Percentiles rank a stretch among this genome's conserved stretches.
Conservation (phyloP, 345 rosid species). For the Syzygium oleosum region DNA sequence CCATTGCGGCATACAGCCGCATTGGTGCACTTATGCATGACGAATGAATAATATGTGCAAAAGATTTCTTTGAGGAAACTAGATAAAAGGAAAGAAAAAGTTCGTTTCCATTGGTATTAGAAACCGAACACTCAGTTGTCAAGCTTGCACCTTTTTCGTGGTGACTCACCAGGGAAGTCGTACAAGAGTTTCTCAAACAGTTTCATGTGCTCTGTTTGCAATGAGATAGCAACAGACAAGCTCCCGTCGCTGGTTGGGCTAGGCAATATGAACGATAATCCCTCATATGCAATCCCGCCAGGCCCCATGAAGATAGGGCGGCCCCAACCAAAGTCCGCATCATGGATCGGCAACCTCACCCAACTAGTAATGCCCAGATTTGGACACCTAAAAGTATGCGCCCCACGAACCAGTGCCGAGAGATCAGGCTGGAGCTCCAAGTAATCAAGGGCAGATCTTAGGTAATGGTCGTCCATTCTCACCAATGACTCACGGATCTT, state of each 20-base stretch:
- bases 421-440: slow-evolving; percentile 87
- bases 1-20: not conserved
- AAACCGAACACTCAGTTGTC: not conserved
- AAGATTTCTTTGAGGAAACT: not conserved
- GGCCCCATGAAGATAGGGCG: slow-evolving; percentile 92
- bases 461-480: slow-evolving; percentile 68
- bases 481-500: slow-evolving; percentile 62
- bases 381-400: slow-evolving; percentile 78
- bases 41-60: not conserved
- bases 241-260: slow-evolving; percentile 73
- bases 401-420: slow-evolving; percentile 67
- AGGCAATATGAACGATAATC: slow-evolving; percentile 66
- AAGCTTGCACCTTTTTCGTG: not conserved
- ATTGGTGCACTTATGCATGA: not conserved
- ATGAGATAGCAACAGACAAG: slow-evolving; percentile 69
- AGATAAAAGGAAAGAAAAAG: not conserved
- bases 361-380: slow-evolving; percentile 88
- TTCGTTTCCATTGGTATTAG: not conserved
- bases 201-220: slow-evolving; percentile 77
- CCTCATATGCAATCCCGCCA: slow-evolving; percentile 80
- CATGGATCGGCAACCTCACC: slow-evolving; percentile 80
- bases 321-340: slow-evolving; percentile 96
- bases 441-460: slow-evolving; percentile 90
- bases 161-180: slow-evolving; percentile 7
- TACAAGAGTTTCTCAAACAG: slow-evolving; percentile 51